A percentile compares a stretch with the other conserved stretches of the same genome.
phyloP scores from a whole-genome alignment of 2,329 filamentous ascomycete genomes.

The Ceratocystis harringtonii region DNA sequence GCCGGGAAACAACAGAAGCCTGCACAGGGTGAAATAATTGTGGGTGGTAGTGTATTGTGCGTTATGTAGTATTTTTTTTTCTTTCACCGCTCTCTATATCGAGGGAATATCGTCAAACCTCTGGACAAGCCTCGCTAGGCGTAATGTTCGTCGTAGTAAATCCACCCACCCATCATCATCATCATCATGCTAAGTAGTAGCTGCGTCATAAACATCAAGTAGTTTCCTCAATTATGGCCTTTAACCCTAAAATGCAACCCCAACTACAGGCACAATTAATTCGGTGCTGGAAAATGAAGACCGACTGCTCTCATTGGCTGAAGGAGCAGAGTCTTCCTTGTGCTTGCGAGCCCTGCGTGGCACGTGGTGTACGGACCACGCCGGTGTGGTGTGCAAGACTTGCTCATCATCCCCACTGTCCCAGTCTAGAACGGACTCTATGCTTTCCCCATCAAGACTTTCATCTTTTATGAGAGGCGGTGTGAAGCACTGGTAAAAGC shows the following conservation, averaged over 20 bases:
- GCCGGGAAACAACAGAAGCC: neutral
- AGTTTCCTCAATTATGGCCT: neutral
- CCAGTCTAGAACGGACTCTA: neutral
- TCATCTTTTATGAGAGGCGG: neutral
- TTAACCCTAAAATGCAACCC: neutral
- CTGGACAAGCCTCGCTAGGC: no score
- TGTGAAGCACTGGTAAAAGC: slow-evolving; percentile 42
- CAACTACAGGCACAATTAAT: neutral
- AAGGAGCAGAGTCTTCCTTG: neutral
- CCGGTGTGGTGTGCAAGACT: neutral
- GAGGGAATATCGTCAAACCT: no score
- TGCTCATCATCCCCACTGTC: neutral
- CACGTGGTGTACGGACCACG: neutral
- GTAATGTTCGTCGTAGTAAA: no score
- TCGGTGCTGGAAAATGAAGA: neutral
- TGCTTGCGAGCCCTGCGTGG: neutral
- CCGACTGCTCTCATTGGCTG: neutral
- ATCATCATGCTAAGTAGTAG: no score
- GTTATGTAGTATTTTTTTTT: no score
- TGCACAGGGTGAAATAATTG: no score
- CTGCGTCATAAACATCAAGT: neutral
- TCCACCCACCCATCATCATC: no score
- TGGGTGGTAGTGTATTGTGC: no score
- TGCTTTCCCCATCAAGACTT: neutral
- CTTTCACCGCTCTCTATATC: no score